A percentile compares a stretch with the other conserved stretches of the same genome.
Evolutionary conservation across 2,329 filamentous ascomycete species (phyloP).

Genomic region (Trichoderma guizhouense): DNA sequence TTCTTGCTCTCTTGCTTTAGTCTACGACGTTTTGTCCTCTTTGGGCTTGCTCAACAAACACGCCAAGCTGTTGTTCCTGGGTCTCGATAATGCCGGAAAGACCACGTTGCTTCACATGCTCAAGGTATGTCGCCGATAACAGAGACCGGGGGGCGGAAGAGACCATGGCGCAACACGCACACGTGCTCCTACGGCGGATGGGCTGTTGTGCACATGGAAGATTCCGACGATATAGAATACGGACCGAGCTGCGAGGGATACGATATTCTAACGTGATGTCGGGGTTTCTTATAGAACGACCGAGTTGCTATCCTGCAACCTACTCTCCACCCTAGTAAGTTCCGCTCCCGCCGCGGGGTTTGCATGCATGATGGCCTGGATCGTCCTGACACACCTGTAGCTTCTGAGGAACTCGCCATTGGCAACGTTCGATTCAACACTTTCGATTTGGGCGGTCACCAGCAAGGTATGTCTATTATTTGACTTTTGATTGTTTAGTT

Average conservation of each 20-base stretch:
- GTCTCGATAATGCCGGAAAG: constrained; percentile 92
- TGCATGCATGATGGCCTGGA: not conserved
- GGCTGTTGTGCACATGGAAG: not conserved
- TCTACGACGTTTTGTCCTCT: constrained; percentile 85
- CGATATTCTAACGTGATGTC: constrained; percentile 25
- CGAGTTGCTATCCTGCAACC: constrained; percentile 87
- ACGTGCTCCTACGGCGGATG: not conserved
- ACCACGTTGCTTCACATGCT: constrained; percentile 92
- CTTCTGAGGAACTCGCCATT: constrained; percentile 88
- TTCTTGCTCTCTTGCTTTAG: constrained; percentile 34
- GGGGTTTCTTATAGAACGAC: constrained; percentile 66
- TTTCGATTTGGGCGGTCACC: constrained; percentile 89
- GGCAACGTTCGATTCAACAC: constrained; percentile 93
- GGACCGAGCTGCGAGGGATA: not conserved
- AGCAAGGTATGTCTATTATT: constrained; percentile 63
- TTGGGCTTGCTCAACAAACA: constrained; percentile 92
- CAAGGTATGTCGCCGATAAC: constrained; percentile 60
- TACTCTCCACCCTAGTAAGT: constrained; percentile 84
- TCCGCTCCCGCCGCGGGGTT: not conserved
- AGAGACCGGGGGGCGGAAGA: not conserved
- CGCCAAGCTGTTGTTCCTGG: constrained; percentile 89
- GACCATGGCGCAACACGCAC: not conserved
- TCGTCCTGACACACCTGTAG: constrained; percentile 39
- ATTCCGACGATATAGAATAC: not conserved
- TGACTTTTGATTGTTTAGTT: not conserved